Evolutionary conservation across 106 monocot genomes (phyloP), one percentile per base, ranked within the genome.

Genomic region (Cymbidium sinense): DNA sequence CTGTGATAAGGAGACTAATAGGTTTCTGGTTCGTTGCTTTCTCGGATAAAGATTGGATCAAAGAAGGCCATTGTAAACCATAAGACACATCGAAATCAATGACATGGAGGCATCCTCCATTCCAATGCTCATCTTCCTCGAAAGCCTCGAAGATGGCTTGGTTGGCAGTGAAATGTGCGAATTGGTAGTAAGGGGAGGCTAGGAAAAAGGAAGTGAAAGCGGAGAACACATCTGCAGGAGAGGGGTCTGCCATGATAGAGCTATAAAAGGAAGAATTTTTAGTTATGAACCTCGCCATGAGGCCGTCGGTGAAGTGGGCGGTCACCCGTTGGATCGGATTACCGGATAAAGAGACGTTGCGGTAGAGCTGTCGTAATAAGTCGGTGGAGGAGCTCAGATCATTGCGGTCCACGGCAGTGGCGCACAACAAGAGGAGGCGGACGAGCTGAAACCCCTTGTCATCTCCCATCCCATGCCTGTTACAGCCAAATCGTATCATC

Each of bases 61-160:
- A 64, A 20, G 91, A 91, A 52, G 91, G 91, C 91, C 91, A 91
- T 43, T 91, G 91, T 43, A 86, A 86, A 3, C 91, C 91, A 70
- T 88, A 86, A 0, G 85, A 85, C 0, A 89, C 85, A 52, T 92
- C 91, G 74, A 92, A 77, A 44, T 92, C 89, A 18, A 92, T 30
- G 7, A 92, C 86, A 51, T 92, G 91, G 9, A 78, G 72, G 25
- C 86, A 76, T 23, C 27, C 79, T 33, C n/a, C 79, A 75, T 25
- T 70, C n/a, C 15, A 25, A 10, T 55, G 41, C 33, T 88, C 88
- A 17, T 67, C 65, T 47, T 89, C 84, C 55, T 86, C 54, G 41
- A 89, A 89, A 8, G 82, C 81, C 70, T 89, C 89, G 2, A 89
- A 71, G 18, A 89, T 89, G n/a, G 81, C 79, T 69, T 89, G 89